Conservation (phyloP, 2,329 filamentous ascomycete species). For the Coniochaeta sp. region DNA sequence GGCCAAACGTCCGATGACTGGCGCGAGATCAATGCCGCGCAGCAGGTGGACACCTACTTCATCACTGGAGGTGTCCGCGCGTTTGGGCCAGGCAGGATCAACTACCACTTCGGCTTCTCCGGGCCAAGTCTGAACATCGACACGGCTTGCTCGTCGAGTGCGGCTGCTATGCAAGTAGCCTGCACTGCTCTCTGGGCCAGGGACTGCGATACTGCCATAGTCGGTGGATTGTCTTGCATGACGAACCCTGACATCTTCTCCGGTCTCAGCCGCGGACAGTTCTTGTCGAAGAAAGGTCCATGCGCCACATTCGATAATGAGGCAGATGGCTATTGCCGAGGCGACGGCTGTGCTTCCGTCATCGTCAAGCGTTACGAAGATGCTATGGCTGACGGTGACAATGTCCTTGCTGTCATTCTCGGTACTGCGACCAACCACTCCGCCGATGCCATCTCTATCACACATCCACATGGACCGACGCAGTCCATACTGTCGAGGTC, state of each 20-base stretch:
- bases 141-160: constrained; percentile 71
- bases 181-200: constrained; percentile 68
- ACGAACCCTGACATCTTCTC: constrained; percentile 78
- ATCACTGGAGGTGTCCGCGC: constrained; percentile 36
- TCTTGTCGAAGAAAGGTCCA: constrained; percentile 67
- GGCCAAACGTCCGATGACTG: constrained; percentile 72
- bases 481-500: constrained; percentile 66
- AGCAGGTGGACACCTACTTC: constrained; percentile 58
- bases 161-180: constrained; percentile 64
- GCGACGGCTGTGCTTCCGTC: constrained; percentile 66
- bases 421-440: constrained; percentile 76
- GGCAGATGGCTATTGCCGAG: constrained; percentile 78
- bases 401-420: constrained; percentile 67
- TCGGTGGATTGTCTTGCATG: constrained; percentile 70
- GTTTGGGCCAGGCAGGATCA: constrained; percentile 51
- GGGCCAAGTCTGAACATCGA: constrained; percentile 68
- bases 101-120: constrained; percentile 72
- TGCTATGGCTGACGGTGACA: constrained; percentile 70
- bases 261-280: constrained; percentile 68
- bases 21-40: constrained; percentile 66
- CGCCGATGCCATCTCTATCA: constrained; percentile 74
- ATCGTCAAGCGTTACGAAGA: constrained; percentile 76
- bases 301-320: constrained; percentile 77
- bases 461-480: constrained; percentile 70
- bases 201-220: constrained; percentile 75